Evolutionary conservation across 164 flowering plant genomes (phyloP).

Genomic region (Warburgia ugandensis): DNA sequence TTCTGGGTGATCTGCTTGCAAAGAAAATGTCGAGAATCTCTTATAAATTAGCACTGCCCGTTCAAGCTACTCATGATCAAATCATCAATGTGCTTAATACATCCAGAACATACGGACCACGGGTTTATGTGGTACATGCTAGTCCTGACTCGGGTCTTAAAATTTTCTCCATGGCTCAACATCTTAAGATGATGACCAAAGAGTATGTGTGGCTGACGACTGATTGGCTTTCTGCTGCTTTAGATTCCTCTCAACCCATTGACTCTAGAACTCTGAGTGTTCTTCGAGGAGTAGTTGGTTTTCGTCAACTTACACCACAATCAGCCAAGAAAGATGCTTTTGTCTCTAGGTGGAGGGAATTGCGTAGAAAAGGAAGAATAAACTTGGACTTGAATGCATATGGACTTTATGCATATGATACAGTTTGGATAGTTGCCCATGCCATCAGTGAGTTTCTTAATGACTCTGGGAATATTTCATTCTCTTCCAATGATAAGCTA

Average conservation of each 20-base stretch:
- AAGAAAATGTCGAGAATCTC: constrained; percentile 29
- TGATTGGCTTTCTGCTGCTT: constrained; percentile 62
- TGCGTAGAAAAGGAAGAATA: constrained; percentile 24
- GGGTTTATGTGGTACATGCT: constrained; percentile 74
- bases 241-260: constrained; percentile 38
- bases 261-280: constrained; percentile 14
- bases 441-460: constrained; percentile 37
- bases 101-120: constrained; percentile 40
- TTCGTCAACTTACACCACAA: constrained; percentile 51
- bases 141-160: constrained; percentile 43
- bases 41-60: constrained; percentile 38
- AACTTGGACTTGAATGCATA: constrained; percentile 35
- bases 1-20: constrained; percentile 47
- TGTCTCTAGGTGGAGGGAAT: constrained; percentile 32
- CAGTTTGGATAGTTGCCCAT: constrained; percentile 65
- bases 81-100: constrained; percentile 29
- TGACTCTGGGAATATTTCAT: constrained; percentile 35
- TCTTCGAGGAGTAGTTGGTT: constrained; percentile 53
- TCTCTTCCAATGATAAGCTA: constrained; percentile 27
- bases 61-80: constrained; percentile 16
- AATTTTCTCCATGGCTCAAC: constrained; percentile 43
- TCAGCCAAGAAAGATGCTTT: constrained; percentile 37
- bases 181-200: constrained; percentile 55
- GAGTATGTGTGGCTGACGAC: constrained; percentile 75
- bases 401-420: constrained; percentile 68